A percentile compares a stretch with the other conserved stretches of the same genome.
These are phyloP conservation scores for Verticillium klebahnii DNA, from an alignment of 2,329 filamentous ascomycete genomes.

Conservation along the genomic window DNA sequence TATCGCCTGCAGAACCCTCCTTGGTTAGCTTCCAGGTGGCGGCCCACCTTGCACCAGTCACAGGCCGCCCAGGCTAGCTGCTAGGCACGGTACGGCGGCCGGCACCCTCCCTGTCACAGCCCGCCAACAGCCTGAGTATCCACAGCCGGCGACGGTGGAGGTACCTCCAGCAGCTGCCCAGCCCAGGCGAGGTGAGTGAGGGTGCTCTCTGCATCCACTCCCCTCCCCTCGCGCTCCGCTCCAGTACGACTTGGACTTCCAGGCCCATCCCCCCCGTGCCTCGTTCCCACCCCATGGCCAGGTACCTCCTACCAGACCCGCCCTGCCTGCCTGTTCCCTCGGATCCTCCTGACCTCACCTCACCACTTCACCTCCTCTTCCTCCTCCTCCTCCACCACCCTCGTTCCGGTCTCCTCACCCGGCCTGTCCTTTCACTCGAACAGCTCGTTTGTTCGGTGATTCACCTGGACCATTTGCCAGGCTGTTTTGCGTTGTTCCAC, in stretches of 20 bases:
- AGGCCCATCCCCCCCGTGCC: neutral
- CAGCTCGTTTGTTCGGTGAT: neutral
- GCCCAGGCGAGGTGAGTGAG: neutral
- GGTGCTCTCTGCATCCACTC: neutral
- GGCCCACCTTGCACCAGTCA: neutral
- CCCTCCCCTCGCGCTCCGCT: neutral
- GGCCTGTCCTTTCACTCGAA: neutral
- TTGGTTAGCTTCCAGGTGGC: neutral
- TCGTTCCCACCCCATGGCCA: neutral
- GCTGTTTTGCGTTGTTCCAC: neutral
- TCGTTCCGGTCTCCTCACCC: neutral
- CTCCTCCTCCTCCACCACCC: neutral
- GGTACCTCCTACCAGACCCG: neutral
- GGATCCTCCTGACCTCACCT: conserved; percentile 1
- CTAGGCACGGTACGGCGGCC: neutral
- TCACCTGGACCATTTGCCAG: neutral
- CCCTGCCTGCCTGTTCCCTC: neutral
- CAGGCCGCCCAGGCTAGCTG: neutral
- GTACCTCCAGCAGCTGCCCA: neutral
- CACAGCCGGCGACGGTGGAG: neutral
- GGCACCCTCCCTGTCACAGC: neutral
- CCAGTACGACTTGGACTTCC: neutral
- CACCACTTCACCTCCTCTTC: neutral
- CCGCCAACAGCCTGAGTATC: neutral
- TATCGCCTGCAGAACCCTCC: neutral